Conservation (phyloP, 805 yeast species). For the Kuraishia molischiana region DNA sequence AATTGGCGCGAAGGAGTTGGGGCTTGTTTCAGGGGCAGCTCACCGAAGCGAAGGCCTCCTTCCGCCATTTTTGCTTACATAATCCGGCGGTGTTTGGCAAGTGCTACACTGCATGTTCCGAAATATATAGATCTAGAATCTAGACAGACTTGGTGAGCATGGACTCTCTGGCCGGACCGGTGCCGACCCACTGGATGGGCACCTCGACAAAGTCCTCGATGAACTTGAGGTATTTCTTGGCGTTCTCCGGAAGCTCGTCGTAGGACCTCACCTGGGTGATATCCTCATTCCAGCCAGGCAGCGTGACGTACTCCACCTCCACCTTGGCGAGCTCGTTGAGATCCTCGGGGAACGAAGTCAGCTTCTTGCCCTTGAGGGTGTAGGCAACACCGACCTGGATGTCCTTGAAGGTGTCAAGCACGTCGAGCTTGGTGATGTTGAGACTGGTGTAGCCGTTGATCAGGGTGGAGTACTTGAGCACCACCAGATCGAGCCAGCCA, state of each 20-base stretch:
- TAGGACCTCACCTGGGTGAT: constrained; percentile 63
- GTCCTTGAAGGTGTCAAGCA: constrained; percentile 81
- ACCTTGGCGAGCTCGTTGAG: constrained; percentile 72
- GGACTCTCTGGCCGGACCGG: constrained; percentile 94
- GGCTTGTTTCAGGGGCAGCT: too few relatives aligned
- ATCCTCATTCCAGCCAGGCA: constrained; percentile 91
- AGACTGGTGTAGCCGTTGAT: constrained; percentile 93
- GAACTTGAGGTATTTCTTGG: constrained; percentile 72
- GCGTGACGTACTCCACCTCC: constrained; percentile 82
- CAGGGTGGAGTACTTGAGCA: constrained; percentile 79
- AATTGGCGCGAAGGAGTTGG: too few relatives aligned
- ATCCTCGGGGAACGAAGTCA: constrained; percentile 89
- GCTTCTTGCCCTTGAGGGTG: constrained; percentile 63
- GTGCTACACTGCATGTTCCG: too few relatives aligned
- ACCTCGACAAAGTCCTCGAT: constrained; percentile 80
- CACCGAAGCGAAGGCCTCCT: too few relatives aligned
- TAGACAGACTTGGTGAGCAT: constrained; percentile 53
- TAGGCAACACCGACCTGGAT: constrained; percentile 84
- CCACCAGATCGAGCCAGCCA: constrained; percentile 98
- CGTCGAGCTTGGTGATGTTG: constrained; percentile 94
- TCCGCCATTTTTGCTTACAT: too few relatives aligned
- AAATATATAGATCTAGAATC: too few relatives aligned
- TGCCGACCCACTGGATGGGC: constrained; percentile 95
- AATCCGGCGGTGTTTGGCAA: too few relatives aligned
- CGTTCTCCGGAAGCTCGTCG: constrained; percentile 79